A percentile compares a stretch with the other conserved stretches of the same genome.
Conservation (phyloP, 2,329 filamentous ascomycete genomes). For the Blumeria hordei region DNA sequence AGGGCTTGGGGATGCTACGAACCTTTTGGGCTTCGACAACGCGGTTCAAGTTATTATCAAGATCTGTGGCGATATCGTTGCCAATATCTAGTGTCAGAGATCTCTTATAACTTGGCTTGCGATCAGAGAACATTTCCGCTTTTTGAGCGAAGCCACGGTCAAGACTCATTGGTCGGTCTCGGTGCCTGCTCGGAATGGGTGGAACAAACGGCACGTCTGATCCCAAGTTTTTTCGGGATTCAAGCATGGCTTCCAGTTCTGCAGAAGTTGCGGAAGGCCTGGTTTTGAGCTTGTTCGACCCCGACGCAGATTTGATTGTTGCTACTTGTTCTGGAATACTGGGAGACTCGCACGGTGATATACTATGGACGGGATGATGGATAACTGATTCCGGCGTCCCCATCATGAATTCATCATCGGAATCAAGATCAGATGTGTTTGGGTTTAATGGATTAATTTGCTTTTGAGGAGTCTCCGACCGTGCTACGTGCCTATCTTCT, state of each 20-base stretch:
- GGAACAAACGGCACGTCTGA: constrained; percentile 39
- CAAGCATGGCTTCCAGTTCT: constrained; percentile 65
- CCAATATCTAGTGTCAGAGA: constrained; percentile 58
- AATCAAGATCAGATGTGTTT: constrained; percentile 16
- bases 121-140: constrained; percentile 16
- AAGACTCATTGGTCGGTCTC: constrained; percentile 25
- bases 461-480: too few species aligned
- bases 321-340: constrained; percentile 59
- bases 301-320: constrained; percentile 62
- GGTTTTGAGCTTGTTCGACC: constrained; percentile 59
- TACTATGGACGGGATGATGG: constrained; percentile 35
- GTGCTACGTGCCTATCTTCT: too few species aligned
- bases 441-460: too few species aligned
- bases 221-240: constrained; percentile 65
- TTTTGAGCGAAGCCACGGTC: constrained; percentile 14
- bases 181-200: constrained; percentile 35
- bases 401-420: constrained; percentile 25
- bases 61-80: constrained; percentile 56
- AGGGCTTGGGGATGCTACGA: constrained; percentile 20
- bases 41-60: constrained; percentile 81
- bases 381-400: constrained; percentile 79
- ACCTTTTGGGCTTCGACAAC: constrained; percentile 97
- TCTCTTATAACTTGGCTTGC: constrained; percentile 52
- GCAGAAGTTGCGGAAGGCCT: constrained; percentile 69
- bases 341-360: constrained; percentile 21